Percentiles rank a stretch among this genome's conserved stretches.
Evolutionary conservation across 257 asterid genomes (phyloP).

Genomic region (Verbena officinalis): DNA sequence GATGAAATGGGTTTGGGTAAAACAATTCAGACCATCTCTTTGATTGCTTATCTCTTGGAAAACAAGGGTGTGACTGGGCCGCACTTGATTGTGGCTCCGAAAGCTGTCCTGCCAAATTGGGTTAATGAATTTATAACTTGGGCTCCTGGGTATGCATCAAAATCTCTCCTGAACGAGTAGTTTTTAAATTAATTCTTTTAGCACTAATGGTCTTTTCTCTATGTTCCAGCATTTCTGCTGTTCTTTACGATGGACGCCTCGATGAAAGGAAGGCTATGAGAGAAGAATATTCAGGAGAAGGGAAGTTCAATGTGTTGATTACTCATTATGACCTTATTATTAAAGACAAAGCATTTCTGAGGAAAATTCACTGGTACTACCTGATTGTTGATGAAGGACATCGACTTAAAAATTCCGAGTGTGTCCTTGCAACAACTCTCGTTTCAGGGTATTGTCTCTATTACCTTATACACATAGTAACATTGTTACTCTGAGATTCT

Average conservation of each 20-base stretch:
- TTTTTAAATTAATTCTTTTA: slow-evolving; percentile 31
- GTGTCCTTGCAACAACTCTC: slow-evolving; percentile 90
- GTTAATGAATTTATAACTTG: slow-evolving; percentile 80
- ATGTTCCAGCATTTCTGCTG: slow-evolving; percentile 70
- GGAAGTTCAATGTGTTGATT: slow-evolving; percentile 88
- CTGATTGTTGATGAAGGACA: slow-evolving; percentile 98
- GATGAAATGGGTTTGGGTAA: slow-evolving; percentile 99
- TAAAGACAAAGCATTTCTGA: slow-evolving; percentile 89
- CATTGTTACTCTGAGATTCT: no score
- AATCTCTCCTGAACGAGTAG: slow-evolving; percentile 12
- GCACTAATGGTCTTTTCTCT: slow-evolving; percentile 39
- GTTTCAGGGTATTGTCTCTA: slow-evolving; percentile 72
- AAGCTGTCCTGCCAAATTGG: slow-evolving; percentile 99
- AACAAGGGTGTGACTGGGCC: slow-evolving; percentile 95
- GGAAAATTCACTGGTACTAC: slow-evolving; percentile 91
- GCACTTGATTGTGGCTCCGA: slow-evolving; percentile 99
- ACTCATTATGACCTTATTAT: slow-evolving; percentile 97
- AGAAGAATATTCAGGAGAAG: slow-evolving; percentile 90
- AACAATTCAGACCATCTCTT: slow-evolving; percentile 93
- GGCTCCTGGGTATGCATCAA: slow-evolving; percentile 77
- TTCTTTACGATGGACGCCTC: slow-evolving; percentile 92
- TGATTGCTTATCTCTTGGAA: slow-evolving; percentile 93
- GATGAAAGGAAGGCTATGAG: slow-evolving; percentile 95
- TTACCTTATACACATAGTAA: slow-evolving; percentile 7
- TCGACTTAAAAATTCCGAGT: slow-evolving; percentile 88